A percentile compares a stretch with the other conserved stretches of the same genome.
Conservation (phyloP, 768 basidiomycete species). For the Tephrocybe sp. region DNA sequence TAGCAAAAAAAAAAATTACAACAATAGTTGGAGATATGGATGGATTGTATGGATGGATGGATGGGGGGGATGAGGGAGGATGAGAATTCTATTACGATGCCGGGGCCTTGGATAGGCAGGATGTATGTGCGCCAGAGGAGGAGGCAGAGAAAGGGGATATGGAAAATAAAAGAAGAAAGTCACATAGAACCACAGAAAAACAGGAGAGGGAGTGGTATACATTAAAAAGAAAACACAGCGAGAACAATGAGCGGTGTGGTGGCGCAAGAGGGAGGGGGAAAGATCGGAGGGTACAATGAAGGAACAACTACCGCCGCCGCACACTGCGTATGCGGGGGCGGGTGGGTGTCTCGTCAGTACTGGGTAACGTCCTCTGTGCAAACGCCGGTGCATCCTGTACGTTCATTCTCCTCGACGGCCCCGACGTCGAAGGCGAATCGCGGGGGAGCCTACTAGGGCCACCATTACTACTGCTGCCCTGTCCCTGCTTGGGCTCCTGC, state of each 20-base stretch:
- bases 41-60: neutral
- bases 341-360: constrained; percentile 56
- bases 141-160: too few relatives aligned
- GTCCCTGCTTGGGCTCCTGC: constrained; percentile 9
- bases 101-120: neutral
- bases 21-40: neutral
- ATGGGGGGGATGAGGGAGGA: too few relatives aligned
- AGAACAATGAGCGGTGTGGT: neutral
- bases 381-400: constrained; percentile 23
- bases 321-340: constrained; percentile 52
- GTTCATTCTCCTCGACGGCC: constrained; percentile 16
- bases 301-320: constrained; percentile 41
- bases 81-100: neutral
- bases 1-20: neutral
- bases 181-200: constrained; percentile 3
- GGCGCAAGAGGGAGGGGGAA: neutral
- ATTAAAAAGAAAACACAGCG: neutral
- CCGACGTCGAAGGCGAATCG: constrained; percentile 1
- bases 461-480: neutral
- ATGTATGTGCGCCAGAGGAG: too few relatives aligned
- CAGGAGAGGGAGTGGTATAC: constrained; percentile 7
- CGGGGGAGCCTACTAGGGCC: neutral
- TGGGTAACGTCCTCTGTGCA: constrained; percentile 31
- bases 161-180: neutral
- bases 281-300: neutral